A percentile compares a stretch with the other conserved stretches of the same genome.
Evolutionary conservation across 805 yeast genomes (phyloP).

Genomic region (Pichia gijzeniarum): DNA sequence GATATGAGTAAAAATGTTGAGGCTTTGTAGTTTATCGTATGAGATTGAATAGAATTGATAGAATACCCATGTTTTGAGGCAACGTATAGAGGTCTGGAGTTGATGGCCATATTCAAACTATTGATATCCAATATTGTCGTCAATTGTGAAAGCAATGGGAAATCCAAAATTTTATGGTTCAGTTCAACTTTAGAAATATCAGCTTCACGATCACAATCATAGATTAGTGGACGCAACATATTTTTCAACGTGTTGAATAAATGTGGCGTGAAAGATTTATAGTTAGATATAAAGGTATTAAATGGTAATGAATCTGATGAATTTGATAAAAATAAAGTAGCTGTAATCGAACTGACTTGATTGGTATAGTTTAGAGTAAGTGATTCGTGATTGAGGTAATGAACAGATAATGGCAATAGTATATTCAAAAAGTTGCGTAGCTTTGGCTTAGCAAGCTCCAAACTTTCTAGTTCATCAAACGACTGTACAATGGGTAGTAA

Average conservation of each 20-base stretch:
- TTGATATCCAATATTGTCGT: constrained; percentile 29
- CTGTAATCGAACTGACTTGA: constrained; percentile 1
- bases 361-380: constrained; percentile 6
- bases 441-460: neutral
- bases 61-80: constrained; percentile 83
- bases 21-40: constrained; percentile 84
- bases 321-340: neutral
- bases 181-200: neutral
- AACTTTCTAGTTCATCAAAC: constrained; percentile 30
- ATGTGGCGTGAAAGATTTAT: constrained; percentile 32
- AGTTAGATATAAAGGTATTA: neutral
- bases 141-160: constrained; percentile 32
- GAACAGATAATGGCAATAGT: constrained; percentile 11
- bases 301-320: neutral
- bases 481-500: constrained; percentile 33
- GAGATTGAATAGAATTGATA: constrained; percentile 77
- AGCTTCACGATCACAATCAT: neutral
- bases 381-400: neutral
- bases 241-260: constrained; percentile 39
- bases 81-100: constrained; percentile 54
- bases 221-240: constrained; percentile 33
- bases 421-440: neutral
- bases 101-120: constrained; percentile 36
- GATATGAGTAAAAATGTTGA: constrained; percentile 68
- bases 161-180: constrained; percentile 35